These are phyloP conservation scores for Sedum album DNA, from an alignment of 164 flowering plant species.

Conservation along the genomic window DNA sequence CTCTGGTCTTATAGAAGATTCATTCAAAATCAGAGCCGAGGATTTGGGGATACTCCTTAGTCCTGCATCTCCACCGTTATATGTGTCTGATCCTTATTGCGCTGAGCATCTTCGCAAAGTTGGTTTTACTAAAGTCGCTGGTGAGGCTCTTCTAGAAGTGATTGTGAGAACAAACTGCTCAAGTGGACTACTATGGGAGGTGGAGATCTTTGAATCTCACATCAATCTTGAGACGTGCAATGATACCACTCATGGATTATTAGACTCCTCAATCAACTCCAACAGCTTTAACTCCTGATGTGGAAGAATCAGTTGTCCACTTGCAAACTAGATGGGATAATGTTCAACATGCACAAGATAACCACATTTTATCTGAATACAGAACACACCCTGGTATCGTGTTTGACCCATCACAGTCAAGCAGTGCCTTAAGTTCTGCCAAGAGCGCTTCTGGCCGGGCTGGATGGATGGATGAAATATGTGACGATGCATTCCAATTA, in stretches of 20 bases:
- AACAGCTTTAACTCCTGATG: conserved; percentile 81
- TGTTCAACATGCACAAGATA: conserved; percentile 40
- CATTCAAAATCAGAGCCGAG: conserved; percentile 56
- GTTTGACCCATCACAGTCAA: conserved; percentile 20
- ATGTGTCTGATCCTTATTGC: conserved; percentile 31
- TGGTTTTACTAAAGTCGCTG: conserved; percentile 89
- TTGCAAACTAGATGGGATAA: conserved; percentile 82
- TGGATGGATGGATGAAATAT: conserved; percentile 79
- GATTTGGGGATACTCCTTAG: conserved; percentile 86
- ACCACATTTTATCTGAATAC: conserved; percentile 18
- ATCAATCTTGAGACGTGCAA: conserved; percentile 66
- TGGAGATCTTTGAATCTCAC: conserved; percentile 62
- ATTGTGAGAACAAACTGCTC: conserved; percentile 46
- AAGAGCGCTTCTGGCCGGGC: conserved; percentile 14
- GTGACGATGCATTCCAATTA: conserved; percentile 73
- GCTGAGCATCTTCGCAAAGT: conserved; percentile 44
- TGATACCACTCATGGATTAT: conserved; percentile 69
- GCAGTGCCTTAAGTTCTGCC: conserved; percentile 13
- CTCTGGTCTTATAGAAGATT: conserved; percentile 23
- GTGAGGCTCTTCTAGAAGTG: conserved; percentile 67
- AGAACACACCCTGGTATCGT: conserved; percentile 11
- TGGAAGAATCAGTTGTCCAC: conserved; percentile 76
- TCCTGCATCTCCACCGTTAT: conserved; percentile 23
- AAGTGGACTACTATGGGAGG: conserved; percentile 64
- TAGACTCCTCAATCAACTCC: conserved; percentile 67